phyloP scores from a whole-genome alignment of 306 rosid species.

The Dalbergia cultrata region DNA sequence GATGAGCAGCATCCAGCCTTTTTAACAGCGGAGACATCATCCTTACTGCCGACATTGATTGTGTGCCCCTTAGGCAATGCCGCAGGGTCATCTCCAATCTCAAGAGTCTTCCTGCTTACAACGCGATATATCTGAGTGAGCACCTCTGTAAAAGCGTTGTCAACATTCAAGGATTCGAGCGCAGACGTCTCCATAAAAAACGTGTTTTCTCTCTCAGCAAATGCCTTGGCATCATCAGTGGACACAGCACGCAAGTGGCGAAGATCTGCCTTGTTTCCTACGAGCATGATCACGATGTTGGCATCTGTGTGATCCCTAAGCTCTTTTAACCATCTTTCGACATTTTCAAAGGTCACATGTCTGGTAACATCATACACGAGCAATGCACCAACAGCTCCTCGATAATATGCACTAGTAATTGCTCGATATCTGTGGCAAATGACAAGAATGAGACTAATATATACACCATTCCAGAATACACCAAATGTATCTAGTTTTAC shows the following conservation, averaged over 20 bases:
- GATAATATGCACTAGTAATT: conserved; percentile 82
- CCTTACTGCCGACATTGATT: conserved; percentile 71
- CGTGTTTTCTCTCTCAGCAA: conserved; percentile 74
- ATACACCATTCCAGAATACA: conserved; percentile 4
- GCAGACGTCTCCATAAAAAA: conserved; percentile 92
- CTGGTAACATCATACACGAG: conserved; percentile 87
- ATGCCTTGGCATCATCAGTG: conserved; percentile 68
- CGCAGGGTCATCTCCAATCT: conserved; percentile 79
- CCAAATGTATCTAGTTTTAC: neutral
- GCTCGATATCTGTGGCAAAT: conserved; percentile 73
- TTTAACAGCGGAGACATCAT: conserved; percentile 83
- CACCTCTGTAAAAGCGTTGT: conserved; percentile 82
- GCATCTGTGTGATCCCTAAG: conserved; percentile 86
- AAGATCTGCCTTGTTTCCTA: conserved; percentile 89
- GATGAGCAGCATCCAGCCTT: conserved; percentile 79
- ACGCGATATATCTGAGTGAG: conserved; percentile 78
- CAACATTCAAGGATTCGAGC: conserved; percentile 79
- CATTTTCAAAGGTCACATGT: conserved; percentile 77
- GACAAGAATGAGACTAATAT: conserved; percentile 41
- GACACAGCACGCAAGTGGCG: conserved; percentile 79
- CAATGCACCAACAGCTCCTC: conserved; percentile 91
- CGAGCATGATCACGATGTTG: conserved; percentile 86
- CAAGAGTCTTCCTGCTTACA: conserved; percentile 80
- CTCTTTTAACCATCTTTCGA: conserved; percentile 90
- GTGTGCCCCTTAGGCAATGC: conserved; percentile 87